Conservation (phyloP, 1,284 basidiomycete species). For the Cryptococcus depauperatus region DNA sequence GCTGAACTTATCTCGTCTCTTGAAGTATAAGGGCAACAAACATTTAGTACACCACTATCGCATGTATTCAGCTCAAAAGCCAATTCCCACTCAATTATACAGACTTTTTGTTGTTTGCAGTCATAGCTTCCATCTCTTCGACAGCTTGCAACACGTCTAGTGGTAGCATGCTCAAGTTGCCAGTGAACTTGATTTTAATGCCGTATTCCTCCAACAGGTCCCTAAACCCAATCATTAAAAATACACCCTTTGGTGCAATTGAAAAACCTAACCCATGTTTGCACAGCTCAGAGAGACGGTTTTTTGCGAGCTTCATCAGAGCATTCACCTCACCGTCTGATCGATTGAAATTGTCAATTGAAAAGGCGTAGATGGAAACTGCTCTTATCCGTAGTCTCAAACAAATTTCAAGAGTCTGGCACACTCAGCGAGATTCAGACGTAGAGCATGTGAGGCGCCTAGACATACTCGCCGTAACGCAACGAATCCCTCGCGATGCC, state of each 20-base stretch:
- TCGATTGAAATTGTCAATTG: constrained; percentile 96
- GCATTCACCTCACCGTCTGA: constrained; percentile 74
- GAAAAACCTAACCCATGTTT: constrained; percentile 73
- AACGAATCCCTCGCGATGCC: constrained; percentile 79
- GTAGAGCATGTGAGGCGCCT: not conserved
- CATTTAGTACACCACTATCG: constrained; percentile 74
- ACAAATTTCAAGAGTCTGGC: constrained; percentile 73
- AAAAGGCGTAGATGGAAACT: constrained; percentile 91
- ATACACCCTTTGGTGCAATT: not conserved
- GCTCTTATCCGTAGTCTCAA: constrained; percentile 65
- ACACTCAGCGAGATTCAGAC: not conserved
- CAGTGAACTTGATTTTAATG: constrained; percentile 77
- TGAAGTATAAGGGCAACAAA: constrained; percentile 91
- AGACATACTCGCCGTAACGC: constrained; percentile 65
- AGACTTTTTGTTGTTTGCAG: constrained; percentile 63
- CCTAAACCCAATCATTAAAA: constrained; percentile 47
- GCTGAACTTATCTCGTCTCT: constrained; percentile 84
- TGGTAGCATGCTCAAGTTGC: constrained; percentile 69
- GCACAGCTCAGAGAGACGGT: constrained; percentile 73
- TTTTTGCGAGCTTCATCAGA: constrained; percentile 76
- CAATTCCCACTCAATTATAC: constrained; percentile 18
- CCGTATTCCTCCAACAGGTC: constrained; percentile 71
- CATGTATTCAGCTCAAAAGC: too few relatives aligned
- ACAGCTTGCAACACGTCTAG: constrained; percentile 63
- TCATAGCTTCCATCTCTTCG: constrained; percentile 68